Base-by-base conservation (phyloP, 441 rosid species). In the Jatropha multifida region DNA sequence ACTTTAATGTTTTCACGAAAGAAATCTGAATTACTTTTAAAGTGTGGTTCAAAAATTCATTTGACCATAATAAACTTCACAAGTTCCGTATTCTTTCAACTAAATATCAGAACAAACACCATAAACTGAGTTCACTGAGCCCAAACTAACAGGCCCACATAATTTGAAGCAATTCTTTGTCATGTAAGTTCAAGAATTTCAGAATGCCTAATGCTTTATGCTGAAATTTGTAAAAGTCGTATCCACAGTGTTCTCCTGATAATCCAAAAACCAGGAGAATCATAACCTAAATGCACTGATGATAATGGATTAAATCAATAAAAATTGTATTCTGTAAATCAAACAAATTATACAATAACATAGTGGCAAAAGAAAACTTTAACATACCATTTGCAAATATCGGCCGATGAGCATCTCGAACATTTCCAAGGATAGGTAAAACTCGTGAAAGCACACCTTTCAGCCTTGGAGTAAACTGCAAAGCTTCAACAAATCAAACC, bases 401-500 rank as follows among this genome's bases (percentile, higher is more conserved):
- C 64, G 98, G 92, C 76, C 97, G 87, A 74, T 93, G 90, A 74
- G 81, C 76, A 85, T 96, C 99, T 76, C 97, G 88, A 75, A 93
- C 92, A 85, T 88, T 96, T 75, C 99, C 98, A 80, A 96, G 96
- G 77, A 92, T 84, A 75, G 99, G 99, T 75, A 84, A 81, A 79
- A 96, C 90, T 78, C 97, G 91, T 80, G 97, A 88, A 63, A 96
- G 93, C 59, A 96, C 94, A 73, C 82, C 95, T 87, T 96, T 93
- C 83, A 93, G 86, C 74, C 94, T 90, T 71, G 97, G 98, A 85
- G 93, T 87, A 86, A 96, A 96, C 92, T 92, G 95, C 86, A 86
- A 84, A 81, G 97, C 99, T 96, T 92, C 87, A 86, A 84, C 87
- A 77, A 86, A 80, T 82, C 68, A 63, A 79, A 83, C 67, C 80